These are phyloP conservation scores for Paecilomyces formosus DNA, from an alignment of 2,329 filamentous ascomycete genomes.

Conservation along the genomic window DNA sequence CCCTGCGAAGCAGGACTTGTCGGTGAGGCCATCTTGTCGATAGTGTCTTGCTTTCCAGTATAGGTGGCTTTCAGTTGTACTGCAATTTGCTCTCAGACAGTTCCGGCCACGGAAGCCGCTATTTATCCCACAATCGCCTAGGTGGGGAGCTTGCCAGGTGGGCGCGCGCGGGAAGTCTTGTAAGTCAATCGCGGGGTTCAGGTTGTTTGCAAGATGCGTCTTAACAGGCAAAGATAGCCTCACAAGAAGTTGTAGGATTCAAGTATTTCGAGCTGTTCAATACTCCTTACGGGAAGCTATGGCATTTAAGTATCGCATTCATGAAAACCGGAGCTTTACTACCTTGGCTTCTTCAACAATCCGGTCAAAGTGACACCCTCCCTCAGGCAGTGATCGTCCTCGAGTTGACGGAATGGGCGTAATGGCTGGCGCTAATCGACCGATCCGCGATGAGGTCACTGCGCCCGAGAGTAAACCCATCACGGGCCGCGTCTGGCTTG, in stretches of 20 bases:
- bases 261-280: not conserved
- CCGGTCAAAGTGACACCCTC: not conserved
- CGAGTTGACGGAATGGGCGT: not conserved
- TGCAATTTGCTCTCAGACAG: not conserved
- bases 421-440: not conserved
- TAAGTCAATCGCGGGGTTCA: not conserved
- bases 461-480: not conserved
- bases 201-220: not conserved
- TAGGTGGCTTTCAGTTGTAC: not conserved
- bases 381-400: not conserved
- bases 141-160: not conserved
- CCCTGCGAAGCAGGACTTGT: not conserved
- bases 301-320: not conserved
- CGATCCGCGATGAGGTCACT: conserved; percentile 1
- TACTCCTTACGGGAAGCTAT: not conserved
- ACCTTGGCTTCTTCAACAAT: not conserved
- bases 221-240: not conserved
- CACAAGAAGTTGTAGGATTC: not conserved
- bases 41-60: not conserved
- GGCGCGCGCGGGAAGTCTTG: not conserved
- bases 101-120: not conserved
- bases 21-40: not conserved
- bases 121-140: not conserved
- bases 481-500: not conserved
- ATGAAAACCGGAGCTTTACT: not conserved